Evolutionary conservation across 75 land plant species (phyloP).

Genomic region (Selaginella tamariscina): DNA sequence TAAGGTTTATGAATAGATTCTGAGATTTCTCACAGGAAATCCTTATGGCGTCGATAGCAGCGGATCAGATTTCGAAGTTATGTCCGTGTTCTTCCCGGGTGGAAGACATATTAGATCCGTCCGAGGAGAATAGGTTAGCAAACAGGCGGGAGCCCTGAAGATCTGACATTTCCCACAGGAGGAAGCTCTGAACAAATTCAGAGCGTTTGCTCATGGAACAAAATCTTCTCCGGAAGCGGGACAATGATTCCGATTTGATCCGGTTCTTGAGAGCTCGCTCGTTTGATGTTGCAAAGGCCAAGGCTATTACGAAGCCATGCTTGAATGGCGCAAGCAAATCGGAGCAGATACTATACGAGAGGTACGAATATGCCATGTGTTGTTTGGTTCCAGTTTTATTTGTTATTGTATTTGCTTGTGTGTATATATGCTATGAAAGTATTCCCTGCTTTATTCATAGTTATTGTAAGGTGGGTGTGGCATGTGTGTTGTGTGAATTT

Average conservation of each 20-base stretch:
- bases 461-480: too few species aligned
- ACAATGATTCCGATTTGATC: conserved; percentile 23
- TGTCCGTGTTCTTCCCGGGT: background rate
- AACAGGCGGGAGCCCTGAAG: background rate
- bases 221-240: conserved; percentile 17
- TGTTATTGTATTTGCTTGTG: too few species aligned
- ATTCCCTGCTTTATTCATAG: background rate
- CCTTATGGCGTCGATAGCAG: background rate
- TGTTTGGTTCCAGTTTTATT: too few species aligned
- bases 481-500: too few species aligned
- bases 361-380: conserved; percentile 13
- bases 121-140: background rate
- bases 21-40: too few species aligned
- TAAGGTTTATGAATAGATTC: too few species aligned
- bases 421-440: background rate
- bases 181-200: conserved; percentile 19
- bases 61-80: background rate
- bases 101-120: background rate
- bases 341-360: conserved; percentile 33
- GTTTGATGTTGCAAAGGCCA: conserved; percentile 33
- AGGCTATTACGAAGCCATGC: conserved; percentile 36
- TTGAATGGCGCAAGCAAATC: conserved; percentile 33
- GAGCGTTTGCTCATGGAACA: conserved; percentile 15
- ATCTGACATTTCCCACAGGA: conserved; percentile 20
- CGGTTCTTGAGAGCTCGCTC: conserved; percentile 34